Evolutionary conservation across 805 yeast genomes (phyloP), one percentile per base, ranked within the genome.

Genomic region (Candida quercuum): DNA sequence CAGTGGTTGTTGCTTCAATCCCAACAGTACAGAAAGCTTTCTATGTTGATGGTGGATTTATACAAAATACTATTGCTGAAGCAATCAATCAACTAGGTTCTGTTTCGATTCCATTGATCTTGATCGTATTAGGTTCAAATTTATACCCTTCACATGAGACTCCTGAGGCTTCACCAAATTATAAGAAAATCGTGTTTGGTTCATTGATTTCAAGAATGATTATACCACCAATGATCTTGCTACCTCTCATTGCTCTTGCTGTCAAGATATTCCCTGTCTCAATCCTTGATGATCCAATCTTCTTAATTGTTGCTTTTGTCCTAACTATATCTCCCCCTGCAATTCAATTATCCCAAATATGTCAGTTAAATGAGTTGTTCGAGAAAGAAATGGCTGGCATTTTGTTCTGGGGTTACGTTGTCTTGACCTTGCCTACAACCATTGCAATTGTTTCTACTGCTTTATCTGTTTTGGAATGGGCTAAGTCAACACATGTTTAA

Each of bases 361-460:
- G 87, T 38, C 91, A 82, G 53, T 64, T 84, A 49, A 84, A 84
- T 56, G 81, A 77, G 47, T 67, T 83, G 32, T 84, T 74, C 57
- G 89, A 84, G 54, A 78, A 74, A 51, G 94, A 84, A 58, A 84
- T 84, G 91, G 81, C 86, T 0, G 86, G 86, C 21, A 83, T 84
- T 14, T 63, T 84, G 45, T 84, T 84, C 46, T 84, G 89, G 84
- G 91, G 93, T 5, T 84, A 84, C 48, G 91, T 76, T 14, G 71
- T 84, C 2, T 60, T 84, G 46, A 81, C 89, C 13, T 65, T 84
- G 38, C 94, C 94, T 0, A 78, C 84, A 4, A 81, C 91, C 21
- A 84, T 84, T 24, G 60, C 73, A 29, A 78, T 81, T 38, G 91
- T 84, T 21, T 83, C 81, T 18, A 69, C 78, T 7, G 76, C 86